Evolutionary conservation across 2,329 filamentous ascomycete genomes (phyloP).

Genomic region (Elsinoe arachidis): DNA sequence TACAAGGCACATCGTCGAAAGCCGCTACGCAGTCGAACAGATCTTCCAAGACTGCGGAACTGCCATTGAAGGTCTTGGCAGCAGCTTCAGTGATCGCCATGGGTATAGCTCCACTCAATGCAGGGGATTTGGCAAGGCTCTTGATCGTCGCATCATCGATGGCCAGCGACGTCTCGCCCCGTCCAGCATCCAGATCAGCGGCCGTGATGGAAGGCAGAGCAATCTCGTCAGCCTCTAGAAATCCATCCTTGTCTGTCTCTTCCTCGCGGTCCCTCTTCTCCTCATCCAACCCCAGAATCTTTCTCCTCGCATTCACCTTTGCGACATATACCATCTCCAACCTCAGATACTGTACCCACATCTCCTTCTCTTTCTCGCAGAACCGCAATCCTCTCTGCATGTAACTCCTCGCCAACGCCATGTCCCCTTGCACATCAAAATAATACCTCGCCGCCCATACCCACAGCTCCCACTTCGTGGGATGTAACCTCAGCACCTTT

Average conservation of each 20-base stretch:
- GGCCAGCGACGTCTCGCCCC: conserved; percentile 35
- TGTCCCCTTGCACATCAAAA: conserved; percentile 73
- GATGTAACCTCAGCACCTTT: conserved; percentile 72
- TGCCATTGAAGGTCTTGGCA: conserved; percentile 64
- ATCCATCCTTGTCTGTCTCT: conserved; percentile 28
- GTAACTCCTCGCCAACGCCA: conserved; percentile 74
- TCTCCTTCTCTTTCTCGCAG: conserved; percentile 60
- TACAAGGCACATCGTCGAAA: conserved; percentile 59
- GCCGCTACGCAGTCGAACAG: conserved; percentile 74
- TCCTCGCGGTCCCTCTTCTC: conserved; percentile 35
- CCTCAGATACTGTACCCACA: conserved; percentile 88
- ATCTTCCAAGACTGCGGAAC: conserved; percentile 53
- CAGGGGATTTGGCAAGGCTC: conserved; percentile 62
- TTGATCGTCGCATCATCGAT: conserved; percentile 50
- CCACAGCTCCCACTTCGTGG: conserved; percentile 76
- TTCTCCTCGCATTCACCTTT: conserved; percentile 67
- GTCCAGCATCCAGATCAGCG: conserved; percentile 52
- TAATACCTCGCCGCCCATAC: conserved; percentile 69
- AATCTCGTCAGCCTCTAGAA: conserved; percentile 47
- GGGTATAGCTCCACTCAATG: conserved; percentile 86
- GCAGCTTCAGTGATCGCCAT: conserved; percentile 84
- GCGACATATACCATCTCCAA: conserved; percentile 88
- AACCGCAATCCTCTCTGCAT: conserved; percentile 87
- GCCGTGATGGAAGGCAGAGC: conserved; percentile 51
- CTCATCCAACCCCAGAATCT: conserved; percentile 54